Conservation (phyloP, 371 early-diverging fungal genomes). For the Gilbertella persicaria region DNA sequence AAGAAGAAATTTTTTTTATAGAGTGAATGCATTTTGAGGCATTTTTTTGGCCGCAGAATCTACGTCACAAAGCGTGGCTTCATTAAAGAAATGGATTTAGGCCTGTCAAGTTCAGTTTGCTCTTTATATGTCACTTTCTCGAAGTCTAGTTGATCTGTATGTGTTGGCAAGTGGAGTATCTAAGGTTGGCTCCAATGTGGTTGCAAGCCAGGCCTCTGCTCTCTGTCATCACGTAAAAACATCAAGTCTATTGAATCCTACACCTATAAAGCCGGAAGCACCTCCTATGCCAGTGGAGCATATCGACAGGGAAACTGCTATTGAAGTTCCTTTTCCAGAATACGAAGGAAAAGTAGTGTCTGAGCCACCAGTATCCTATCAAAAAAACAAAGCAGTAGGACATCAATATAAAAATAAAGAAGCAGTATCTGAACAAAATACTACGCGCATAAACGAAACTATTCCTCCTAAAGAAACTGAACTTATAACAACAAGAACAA, state of each 20-base stretch:
- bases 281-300: neutral
- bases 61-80: conserved; percentile 8
- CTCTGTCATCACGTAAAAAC: conserved; percentile 44
- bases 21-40: neutral
- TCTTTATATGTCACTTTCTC: conserved; percentile 38
- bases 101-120: conserved; percentile 10
- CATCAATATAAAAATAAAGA: no score
- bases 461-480: no score
- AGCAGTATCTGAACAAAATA: no score
- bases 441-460: no score
- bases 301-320: neutral
- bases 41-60: neutral
- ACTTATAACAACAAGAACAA: no score
- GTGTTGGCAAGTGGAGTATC: conserved; percentile 36
- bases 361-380: neutral
- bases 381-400: no score
- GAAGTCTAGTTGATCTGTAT: conserved; percentile 39
- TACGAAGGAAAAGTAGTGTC: neutral
- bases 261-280: conserved; percentile 13
- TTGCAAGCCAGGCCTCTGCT: conserved; percentile 35
- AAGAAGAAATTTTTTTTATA: conserved; percentile 7
- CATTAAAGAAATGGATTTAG: neutral
- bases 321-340: conserved; percentile 16
- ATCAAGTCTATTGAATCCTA: conserved; percentile 44
- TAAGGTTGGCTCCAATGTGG: conserved; percentile 26